phyloP scores from a whole-genome alignment of 257 asterid genomes.

The Ligustrum vulgare region DNA sequence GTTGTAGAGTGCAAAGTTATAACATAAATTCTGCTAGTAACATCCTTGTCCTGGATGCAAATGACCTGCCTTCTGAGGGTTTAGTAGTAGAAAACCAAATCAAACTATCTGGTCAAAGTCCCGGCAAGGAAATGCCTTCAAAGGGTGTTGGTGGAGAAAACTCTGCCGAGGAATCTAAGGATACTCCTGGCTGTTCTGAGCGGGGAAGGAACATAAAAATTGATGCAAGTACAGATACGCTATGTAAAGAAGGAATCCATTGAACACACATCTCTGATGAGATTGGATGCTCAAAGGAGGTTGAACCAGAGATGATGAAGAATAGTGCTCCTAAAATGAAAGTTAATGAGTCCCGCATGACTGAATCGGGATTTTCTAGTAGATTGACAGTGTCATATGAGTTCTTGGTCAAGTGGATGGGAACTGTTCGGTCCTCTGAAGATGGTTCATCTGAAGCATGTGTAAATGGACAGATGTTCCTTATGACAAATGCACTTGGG shows the following conservation, averaged over 20 bases:
- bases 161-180: no score
- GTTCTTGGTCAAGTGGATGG: conserved; percentile 92
- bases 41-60: conserved; percentile 15
- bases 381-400: conserved; percentile 48
- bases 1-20: conserved; percentile 36
- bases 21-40: conserved; percentile 9
- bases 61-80: conserved; percentile 22
- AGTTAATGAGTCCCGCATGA: conserved; percentile 34
- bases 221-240: no score
- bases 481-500: conserved; percentile 98
- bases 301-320: conserved; percentile 29
- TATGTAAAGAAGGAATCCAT: background rate
- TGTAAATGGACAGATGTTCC: conserved; percentile 88
- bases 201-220: no score
- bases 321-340: conserved; percentile 35
- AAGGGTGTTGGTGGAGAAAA: no score
- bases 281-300: conserved; percentile 42
- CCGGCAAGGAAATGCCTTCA: no score
- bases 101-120: conserved; percentile 20
- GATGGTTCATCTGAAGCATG: conserved; percentile 68
- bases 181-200: no score
- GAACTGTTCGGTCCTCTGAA: conserved; percentile 58
- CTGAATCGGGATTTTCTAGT: conserved; percentile 36
- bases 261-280: conserved; percentile 36
- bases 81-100: conserved; percentile 19